Evolutionary conservation across 1,284 basidiomycete genomes (phyloP), one percentile per base, ranked within the genome.

Genomic region (Trichosporon sp.): DNA sequence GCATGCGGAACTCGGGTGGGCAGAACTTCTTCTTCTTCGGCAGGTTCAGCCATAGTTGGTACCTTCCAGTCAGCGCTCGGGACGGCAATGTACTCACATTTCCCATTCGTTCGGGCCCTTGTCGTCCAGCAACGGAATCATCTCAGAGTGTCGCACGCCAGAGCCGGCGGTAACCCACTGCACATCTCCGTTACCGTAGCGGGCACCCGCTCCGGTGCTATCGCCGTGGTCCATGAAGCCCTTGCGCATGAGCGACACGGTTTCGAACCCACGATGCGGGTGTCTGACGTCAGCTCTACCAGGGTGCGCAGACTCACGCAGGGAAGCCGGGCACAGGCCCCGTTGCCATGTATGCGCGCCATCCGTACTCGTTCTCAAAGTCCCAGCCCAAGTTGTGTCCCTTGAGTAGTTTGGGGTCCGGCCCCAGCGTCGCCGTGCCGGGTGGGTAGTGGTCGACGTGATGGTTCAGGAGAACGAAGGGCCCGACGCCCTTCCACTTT

Each of bases 151-250:
- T 68, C 92, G 90, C 77, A 81, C 77, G 6, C 85, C 86, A 65
- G 77, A 74, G 12, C 91, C 92, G 15, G 93, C 93, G 77, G 89
- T 91, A 92, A 97, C 97, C 92, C 93, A 96, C 78, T 97, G 95
- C 1, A 96, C 89, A 67, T 93, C 93, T 9, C 95, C 95, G 2
- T 89, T 83, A 31, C 68, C 66, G 34, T 72, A 72, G 3, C 71
- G 71, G 1, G 71, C 71, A 11, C 71, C 66, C 2, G 71, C 71
- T 32, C 68, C 68, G 2, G 68, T 66, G 42, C 66, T 68, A 66
- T 72, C 71, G 66, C 64, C 68, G 66, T 72, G 71, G 66, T 72
- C 71, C 23, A 72, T 58, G 27, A 58, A 62, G 38, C 71, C 71
- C 18, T 64, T 29, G 42, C 64, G 56, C 27, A 72, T 64, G n/a